A percentile compares a stretch with the other conserved stretches of the same genome.
Evolutionary conservation across 1,139 yeast genomes (phyloP).

Genomic region (Saccharomycopsis phalli): DNA sequence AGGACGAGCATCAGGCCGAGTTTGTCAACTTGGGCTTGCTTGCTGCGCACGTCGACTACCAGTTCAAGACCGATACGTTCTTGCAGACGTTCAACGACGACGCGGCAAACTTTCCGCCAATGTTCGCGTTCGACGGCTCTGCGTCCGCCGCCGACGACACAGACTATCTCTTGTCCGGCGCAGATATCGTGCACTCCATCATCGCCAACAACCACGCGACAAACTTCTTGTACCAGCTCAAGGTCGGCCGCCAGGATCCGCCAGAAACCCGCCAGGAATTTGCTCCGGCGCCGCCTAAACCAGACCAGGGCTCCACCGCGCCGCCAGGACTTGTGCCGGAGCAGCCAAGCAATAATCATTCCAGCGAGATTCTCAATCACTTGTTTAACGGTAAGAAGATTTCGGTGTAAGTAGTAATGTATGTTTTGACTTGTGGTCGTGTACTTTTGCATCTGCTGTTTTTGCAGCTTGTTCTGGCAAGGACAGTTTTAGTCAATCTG

Average conservation of each 20-base stretch:
- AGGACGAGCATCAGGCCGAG: constrained; percentile 27
- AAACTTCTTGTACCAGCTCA: constrained; percentile 14
- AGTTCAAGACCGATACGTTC: constrained; percentile 30
- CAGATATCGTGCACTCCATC: constrained; percentile 26
- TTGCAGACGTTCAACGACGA: constrained; percentile 28
- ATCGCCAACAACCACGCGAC: constrained; percentile 19
- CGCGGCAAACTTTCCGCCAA: constrained; percentile 31
- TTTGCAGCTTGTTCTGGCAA: too few species aligned
- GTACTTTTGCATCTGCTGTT: too few species aligned
- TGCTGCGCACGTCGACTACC: constrained; percentile 26
- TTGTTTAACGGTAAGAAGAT: constrained; percentile 59
- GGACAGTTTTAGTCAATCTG: too few species aligned
- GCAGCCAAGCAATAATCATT: constrained; percentile 30
- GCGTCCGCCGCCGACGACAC: constrained; percentile 26
- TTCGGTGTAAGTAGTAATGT: constrained; percentile 24
- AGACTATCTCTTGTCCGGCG: constrained; percentile 25
- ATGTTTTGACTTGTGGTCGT: neutral
- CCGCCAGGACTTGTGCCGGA: constrained; percentile 22
- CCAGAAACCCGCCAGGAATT: constrained; percentile 25
- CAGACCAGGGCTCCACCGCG: constrained; percentile 17
- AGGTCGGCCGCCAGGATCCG: constrained; percentile 20
- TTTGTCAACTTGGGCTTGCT: constrained; percentile 26
- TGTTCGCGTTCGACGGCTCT: constrained; percentile 33
- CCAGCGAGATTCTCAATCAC: constrained; percentile 62
- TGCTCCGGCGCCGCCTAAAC: constrained; percentile 20